phyloP scores from a whole-genome alignment of 345 rosid genomes.

The Populus tremula region DNA sequence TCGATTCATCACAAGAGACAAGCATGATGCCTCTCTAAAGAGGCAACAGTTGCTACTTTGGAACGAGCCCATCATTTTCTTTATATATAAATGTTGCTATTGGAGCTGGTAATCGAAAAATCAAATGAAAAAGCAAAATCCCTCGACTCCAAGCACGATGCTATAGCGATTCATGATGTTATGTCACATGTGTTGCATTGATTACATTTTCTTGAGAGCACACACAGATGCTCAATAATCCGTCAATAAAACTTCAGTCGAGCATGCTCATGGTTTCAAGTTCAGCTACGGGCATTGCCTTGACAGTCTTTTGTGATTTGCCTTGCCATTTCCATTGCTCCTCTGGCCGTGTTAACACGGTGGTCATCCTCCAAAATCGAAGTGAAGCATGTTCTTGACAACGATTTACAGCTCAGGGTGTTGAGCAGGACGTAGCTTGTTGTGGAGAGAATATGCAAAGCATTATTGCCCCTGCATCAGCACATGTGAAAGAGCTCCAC shows the following conservation, averaged over 20 bases:
- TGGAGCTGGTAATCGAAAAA: background rate
- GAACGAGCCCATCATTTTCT: background rate
- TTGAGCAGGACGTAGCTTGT: background rate
- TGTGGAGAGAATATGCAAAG: background rate
- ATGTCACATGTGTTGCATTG: background rate
- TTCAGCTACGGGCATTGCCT: background rate
- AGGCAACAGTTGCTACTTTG: background rate
- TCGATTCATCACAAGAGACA: background rate
- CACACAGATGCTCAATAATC: background rate
- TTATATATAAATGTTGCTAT: too few relatives aligned
- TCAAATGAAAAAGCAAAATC: too few relatives aligned
- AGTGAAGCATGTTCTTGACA: background rate
- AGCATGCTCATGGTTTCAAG: background rate
- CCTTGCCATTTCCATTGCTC: background rate
- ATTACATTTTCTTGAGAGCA: background rate
- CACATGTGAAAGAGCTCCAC: slow-evolving; percentile 6
- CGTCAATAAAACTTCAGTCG: background rate
- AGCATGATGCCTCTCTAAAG: background rate
- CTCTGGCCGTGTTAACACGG: background rate
- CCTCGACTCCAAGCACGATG: background rate
- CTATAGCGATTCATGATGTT: background rate
- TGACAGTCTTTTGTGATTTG: background rate
- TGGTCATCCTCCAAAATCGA: background rate
- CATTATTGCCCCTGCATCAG: slow-evolving; percentile 2
- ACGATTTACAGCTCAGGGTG: background rate